Percentiles rank a stretch among this genome's conserved stretches.
These are phyloP conservation scores for Caryocar brasiliense DNA, from an alignment of 441 rosid genomes.

Conservation along the genomic window DNA sequence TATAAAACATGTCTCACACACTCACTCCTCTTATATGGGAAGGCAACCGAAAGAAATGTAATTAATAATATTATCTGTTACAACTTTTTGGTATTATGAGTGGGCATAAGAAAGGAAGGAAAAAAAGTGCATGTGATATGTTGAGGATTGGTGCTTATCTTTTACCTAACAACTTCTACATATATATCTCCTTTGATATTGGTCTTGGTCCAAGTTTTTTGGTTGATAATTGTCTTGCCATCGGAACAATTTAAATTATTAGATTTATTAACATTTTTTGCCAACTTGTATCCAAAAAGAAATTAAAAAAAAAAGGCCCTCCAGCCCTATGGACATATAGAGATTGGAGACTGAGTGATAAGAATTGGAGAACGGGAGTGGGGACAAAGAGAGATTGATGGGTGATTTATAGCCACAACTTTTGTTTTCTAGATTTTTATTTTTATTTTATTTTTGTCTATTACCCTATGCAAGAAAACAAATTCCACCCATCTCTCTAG, in stretches of 20 bases:
- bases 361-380: constrained; percentile 18
- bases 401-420: constrained; percentile 51
- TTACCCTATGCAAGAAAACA: constrained; percentile 26
- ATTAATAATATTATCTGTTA: too few species aligned
- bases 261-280: not conserved
- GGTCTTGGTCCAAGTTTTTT: not conserved
- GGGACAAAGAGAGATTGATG: constrained; percentile 25
- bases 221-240: not conserved
- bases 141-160: constrained; percentile 1
- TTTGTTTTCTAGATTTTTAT: constrained; percentile 14
- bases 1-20: not conserved
- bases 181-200: not conserved
- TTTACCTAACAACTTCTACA: not conserved
- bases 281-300: not conserved
- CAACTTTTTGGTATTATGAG: not conserved
- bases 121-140: not conserved
- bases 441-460: not conserved
- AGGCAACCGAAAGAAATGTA: too few species aligned
- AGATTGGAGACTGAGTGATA: constrained; percentile 20
- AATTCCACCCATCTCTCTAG: constrained; percentile 25
- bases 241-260: not conserved
- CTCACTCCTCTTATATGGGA: not conserved
- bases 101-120: constrained; percentile 1
- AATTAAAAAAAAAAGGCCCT: too few species aligned
- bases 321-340: too few species aligned